These are phyloP conservation scores for Musa balbisiana DNA, from an alignment of 202 grass and related monocot genomes.

Conservation along the genomic window DNA sequence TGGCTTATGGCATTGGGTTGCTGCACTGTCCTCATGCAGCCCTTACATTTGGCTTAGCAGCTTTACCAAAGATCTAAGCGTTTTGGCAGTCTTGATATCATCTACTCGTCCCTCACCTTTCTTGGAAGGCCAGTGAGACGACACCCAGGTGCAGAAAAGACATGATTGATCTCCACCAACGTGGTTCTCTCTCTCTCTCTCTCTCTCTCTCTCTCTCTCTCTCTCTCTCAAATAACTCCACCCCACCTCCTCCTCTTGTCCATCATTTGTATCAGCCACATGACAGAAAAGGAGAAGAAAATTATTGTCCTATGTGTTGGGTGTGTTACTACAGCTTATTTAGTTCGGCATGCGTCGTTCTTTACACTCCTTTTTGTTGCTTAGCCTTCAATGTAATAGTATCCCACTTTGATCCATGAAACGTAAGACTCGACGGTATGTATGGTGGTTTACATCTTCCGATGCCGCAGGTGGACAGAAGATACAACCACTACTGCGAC, in stretches of 20 bases:
- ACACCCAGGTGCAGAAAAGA: too few relatives aligned
- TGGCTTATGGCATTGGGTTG: background rate
- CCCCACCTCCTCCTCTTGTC: too few relatives aligned
- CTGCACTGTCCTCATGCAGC: background rate
- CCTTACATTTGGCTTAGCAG: background rate
- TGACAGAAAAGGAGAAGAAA: too few relatives aligned
- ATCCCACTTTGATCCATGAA: background rate
- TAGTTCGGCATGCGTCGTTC: background rate
- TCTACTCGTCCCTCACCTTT: background rate
- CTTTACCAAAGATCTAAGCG: background rate
- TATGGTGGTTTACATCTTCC: background rate
- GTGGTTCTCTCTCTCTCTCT: too few relatives aligned
- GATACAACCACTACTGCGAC: slow-evolving; percentile 99
- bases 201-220: too few relatives aligned
- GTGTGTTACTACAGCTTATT: too few relatives aligned
- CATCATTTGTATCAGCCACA: too few relatives aligned
- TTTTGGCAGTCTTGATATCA: background rate
- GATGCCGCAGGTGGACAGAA: slow-evolving; percentile 69
- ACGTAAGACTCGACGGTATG: too few relatives aligned
- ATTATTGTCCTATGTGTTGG: too few relatives aligned
- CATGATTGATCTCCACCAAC: too few relatives aligned
- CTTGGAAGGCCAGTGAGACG: background rate
- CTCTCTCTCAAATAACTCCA: too few relatives aligned
- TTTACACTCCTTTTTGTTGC: background rate
- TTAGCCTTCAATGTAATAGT: background rate